Conservation (phyloP, 75 land plant species). For the Isoetes taiwanensis region DNA sequence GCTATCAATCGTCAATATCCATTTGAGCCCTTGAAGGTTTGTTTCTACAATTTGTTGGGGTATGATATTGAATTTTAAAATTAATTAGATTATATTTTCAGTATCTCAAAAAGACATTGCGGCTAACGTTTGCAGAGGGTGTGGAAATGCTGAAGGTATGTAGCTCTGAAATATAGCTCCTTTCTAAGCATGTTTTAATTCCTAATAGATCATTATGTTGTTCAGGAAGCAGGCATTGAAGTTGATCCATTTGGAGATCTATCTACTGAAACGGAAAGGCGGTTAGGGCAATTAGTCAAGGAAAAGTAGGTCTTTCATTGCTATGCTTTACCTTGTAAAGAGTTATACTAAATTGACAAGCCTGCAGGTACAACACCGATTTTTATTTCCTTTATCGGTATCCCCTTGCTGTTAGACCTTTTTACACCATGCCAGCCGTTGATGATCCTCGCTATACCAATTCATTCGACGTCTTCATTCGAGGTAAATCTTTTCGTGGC, state of each 20-base stretch:
- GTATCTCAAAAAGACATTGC: slow-evolving; percentile 58
- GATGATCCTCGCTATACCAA: slow-evolving; percentile 64
- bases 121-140: slow-evolving; percentile 77
- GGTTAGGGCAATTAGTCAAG: slow-evolving; percentile 58
- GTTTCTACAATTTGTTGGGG: too few species aligned
- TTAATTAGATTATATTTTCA: too few species aligned
- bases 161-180: too few species aligned
- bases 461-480: slow-evolving; percentile 91
- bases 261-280: slow-evolving; percentile 70
- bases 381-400: slow-evolving; percentile 89
- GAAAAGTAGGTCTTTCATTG: slow-evolving; percentile 41
- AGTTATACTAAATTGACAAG: too few species aligned
- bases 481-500: slow-evolving; percentile 34
- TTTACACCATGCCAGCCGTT: slow-evolving; percentile 80
- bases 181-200: too few species aligned
- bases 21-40: slow-evolving; percentile 84
- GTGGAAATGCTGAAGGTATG: slow-evolving; percentile 69
- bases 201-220: background rate
- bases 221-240: slow-evolving; percentile 72
- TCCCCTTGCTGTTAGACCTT: slow-evolving; percentile 84
- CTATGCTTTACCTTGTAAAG: too few species aligned
- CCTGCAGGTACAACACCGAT: slow-evolving; percentile 67
- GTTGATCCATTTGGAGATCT: slow-evolving; percentile 85
- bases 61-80: too few species aligned
- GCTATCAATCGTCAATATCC: slow-evolving; percentile 69